Percentiles rank a stretch among this genome's conserved stretches.
These are phyloP conservation scores for Mortierella sp. DNA, from an alignment of 371 early-diverging fungal genomes.

Conservation along the genomic window DNA sequence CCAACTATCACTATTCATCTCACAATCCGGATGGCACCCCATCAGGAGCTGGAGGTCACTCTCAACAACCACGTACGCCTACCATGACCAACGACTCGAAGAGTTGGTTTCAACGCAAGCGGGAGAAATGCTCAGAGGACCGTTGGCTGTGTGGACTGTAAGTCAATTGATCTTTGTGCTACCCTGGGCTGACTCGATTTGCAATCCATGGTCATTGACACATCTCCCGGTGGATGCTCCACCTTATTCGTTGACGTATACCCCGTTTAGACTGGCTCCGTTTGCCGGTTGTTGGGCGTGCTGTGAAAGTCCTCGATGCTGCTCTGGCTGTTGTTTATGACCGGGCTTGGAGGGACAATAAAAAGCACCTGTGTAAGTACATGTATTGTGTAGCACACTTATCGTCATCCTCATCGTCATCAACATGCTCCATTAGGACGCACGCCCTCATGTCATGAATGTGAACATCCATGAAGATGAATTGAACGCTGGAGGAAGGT, in stretches of 20 bases:
- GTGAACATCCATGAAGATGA: too few species aligned
- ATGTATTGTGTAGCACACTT: too few species aligned
- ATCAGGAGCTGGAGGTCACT: too few species aligned
- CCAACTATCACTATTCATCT: slow-evolving; percentile 37
- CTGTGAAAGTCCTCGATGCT: slow-evolving; percentile 38
- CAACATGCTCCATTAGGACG: too few species aligned
- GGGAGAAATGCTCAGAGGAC: slow-evolving; percentile 7
- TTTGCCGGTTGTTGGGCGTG: slow-evolving; percentile 37
- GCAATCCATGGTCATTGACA: too few species aligned
- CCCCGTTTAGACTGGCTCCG: slow-evolving; percentile 26
- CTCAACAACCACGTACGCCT: neutral
- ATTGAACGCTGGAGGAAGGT: too few species aligned
- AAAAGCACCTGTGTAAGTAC: too few species aligned
- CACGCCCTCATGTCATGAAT: too few species aligned
- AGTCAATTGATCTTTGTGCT: slow-evolving; percentile 3
- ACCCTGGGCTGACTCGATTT: neutral
- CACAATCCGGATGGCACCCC: too few species aligned
- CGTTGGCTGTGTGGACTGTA: slow-evolving; percentile 43
- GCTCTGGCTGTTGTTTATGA: slow-evolving; percentile 17
- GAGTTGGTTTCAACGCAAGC: slow-evolving; percentile 14
- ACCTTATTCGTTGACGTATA: too few species aligned
- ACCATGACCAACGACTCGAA: neutral
- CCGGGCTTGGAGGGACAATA: too few species aligned
- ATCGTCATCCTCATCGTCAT: too few species aligned
- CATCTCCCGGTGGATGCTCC: neutral